These are phyloP conservation scores for Pisolithus tinctorius DNA, from an alignment of 768 basidiomycete species.

Conservation along the genomic window DNA sequence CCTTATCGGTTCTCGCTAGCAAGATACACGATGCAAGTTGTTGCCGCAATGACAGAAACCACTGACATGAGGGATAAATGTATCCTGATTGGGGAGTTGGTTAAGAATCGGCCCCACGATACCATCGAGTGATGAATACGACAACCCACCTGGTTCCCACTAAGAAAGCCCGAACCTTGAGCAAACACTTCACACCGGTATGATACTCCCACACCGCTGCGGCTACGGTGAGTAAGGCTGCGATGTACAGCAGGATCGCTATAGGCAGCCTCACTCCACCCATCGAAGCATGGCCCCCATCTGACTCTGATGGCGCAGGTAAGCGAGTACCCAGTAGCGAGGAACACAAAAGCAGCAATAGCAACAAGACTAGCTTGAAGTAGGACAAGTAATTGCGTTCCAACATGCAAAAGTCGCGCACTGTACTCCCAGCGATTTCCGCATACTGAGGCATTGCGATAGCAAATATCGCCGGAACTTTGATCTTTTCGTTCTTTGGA, in stretches of 20 bases:
- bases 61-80: conserved; percentile 47
- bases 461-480: neutral
- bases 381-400: conserved; percentile 71
- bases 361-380: conserved; percentile 56
- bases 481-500: neutral
- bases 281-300: conserved; percentile 15
- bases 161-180: conserved; percentile 54
- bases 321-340: conserved; percentile 57
- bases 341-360: conserved; percentile 58
- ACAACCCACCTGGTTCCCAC: conserved; percentile 44
- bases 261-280: conserved; percentile 37
- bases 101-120: too few species aligned
- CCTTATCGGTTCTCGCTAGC: conserved; percentile 20
- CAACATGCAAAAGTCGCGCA: conserved; percentile 75
- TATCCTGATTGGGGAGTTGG: conserved; percentile 26
- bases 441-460: conserved; percentile 22
- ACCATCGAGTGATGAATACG: too few species aligned
- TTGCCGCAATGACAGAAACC: conserved; percentile 42
- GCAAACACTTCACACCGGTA: conserved; percentile 48
- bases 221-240: conserved; percentile 46
- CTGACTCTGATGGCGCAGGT: conserved; percentile 28
- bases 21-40: conserved; percentile 46
- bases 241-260: conserved; percentile 45
- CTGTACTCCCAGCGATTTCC: conserved; percentile 49
- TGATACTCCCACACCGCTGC: conserved; percentile 67